These are phyloP conservation scores for Tuber magnatum DNA, from an alignment of 495 filamentous ascomycete genomes.

Conservation along the genomic window DNA sequence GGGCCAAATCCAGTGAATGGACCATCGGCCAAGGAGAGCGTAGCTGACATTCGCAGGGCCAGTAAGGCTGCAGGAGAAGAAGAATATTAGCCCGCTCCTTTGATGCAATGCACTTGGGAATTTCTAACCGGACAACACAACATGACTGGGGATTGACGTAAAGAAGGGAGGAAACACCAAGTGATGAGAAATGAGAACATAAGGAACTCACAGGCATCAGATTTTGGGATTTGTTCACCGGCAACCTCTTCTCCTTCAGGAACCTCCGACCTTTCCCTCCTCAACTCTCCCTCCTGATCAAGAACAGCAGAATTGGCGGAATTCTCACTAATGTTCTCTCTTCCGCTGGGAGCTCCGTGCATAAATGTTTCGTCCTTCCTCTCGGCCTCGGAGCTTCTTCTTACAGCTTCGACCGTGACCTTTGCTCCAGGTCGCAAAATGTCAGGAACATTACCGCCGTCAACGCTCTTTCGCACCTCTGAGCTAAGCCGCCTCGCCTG, in stretches of 20 bases:
- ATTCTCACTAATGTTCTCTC: background rate
- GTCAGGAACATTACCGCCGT: slow-evolving; percentile 21
- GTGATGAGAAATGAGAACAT: background rate
- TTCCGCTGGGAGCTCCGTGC: background rate
- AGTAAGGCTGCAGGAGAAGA: slow-evolving; percentile 14
- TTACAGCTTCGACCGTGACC: background rate
- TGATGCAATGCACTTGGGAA: background rate
- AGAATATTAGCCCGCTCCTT: background rate
- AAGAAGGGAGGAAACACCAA: background rate
- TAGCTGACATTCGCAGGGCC: slow-evolving; percentile 21
- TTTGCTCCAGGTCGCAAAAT: slow-evolving; percentile 20
- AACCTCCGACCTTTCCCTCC: slow-evolving; percentile 1
- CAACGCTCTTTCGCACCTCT: slow-evolving; percentile 20
- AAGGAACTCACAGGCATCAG: slow-evolving; percentile 19
- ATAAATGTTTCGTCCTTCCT: slow-evolving; percentile 1
- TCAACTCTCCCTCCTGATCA: background rate
- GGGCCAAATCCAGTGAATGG: slow-evolving; percentile 37
- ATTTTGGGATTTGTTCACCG: background rate
- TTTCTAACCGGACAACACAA: background rate
- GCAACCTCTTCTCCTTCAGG: background rate
- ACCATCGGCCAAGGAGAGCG: slow-evolving; percentile 18
- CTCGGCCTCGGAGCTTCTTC: slow-evolving; percentile 6
- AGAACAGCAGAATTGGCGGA: background rate
- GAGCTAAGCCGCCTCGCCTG: slow-evolving; percentile 5
- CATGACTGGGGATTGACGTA: background rate